phyloP scores from a whole-genome alignment of 2,329 filamentous ascomycete species.

The Verticillium albo-atrum region DNA sequence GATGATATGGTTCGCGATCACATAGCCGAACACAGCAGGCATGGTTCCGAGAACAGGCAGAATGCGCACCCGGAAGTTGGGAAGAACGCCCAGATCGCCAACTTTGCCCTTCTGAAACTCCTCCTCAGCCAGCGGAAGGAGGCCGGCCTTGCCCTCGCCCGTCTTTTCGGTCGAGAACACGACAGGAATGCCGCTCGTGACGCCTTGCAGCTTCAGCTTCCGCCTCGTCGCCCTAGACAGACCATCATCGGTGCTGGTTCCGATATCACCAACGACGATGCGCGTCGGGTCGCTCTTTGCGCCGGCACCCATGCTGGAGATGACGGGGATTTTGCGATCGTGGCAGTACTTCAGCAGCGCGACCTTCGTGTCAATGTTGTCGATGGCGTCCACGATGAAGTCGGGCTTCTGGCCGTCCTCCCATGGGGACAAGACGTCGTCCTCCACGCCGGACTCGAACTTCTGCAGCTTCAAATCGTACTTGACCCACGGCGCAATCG shows the following conservation, averaged over 20 bases:
- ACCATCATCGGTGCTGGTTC: constrained; percentile 79
- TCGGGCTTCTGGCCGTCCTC: constrained; percentile 61
- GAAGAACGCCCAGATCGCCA: constrained; percentile 79
- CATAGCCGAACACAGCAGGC: constrained; percentile 93
- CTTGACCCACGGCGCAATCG: constrained; percentile 85
- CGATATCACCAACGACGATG: constrained; percentile 89
- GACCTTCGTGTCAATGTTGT: constrained; percentile 97
- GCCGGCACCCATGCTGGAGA: constrained; percentile 93
- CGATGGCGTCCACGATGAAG: constrained; percentile 95
- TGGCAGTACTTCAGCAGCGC: constrained; percentile 85
- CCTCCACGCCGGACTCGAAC: constrained; percentile 66
- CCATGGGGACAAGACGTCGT: constrained; percentile 64
- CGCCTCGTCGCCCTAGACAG: constrained; percentile 81
- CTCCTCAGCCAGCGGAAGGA: constrained; percentile 81
- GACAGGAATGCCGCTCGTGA: constrained; percentile 81
- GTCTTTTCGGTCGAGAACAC: constrained; percentile 91
- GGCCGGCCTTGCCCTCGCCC: constrained; percentile 83
- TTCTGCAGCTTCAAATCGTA: constrained; percentile 86
- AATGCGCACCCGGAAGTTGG: constrained; percentile 93
- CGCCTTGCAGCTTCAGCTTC: constrained; percentile 69
- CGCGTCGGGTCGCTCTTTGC: constrained; percentile 85
- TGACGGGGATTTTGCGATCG: constrained; percentile 70
- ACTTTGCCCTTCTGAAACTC: constrained; percentile 85
- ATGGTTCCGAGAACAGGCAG: constrained; percentile 93
- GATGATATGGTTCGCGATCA: constrained; percentile 88